A percentile compares a stretch with the other conserved stretches of the same genome.
These are phyloP conservation scores for Pseudogymnoascus destructans DNA, from an alignment of 2,329 filamentous ascomycete genomes.

Conservation along the genomic window DNA sequence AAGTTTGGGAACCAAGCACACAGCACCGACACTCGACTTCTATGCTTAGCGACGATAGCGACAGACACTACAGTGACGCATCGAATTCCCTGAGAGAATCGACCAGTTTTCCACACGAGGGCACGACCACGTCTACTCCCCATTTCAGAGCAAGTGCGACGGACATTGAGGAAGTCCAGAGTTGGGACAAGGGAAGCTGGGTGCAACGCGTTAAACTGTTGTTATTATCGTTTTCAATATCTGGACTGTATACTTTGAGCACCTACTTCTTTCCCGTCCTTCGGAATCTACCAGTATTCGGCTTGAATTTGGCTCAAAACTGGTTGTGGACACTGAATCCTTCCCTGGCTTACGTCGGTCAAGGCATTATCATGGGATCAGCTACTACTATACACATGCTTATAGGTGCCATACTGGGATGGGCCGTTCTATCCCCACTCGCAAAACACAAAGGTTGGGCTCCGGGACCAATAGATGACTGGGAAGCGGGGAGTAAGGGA, in stretches of 20 bases:
- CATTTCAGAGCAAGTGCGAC: constrained; percentile 16
- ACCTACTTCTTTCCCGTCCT: constrained; percentile 85
- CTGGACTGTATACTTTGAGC: constrained; percentile 58
- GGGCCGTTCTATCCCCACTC: constrained; percentile 79
- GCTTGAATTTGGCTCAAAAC: constrained; percentile 53
- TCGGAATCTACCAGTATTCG: constrained; percentile 78
- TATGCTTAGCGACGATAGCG: neutral
- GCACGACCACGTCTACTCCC: neutral
- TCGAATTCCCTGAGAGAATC: neutral
- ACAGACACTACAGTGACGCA: neutral
- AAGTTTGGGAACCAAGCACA: constrained; percentile 1
- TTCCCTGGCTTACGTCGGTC: constrained; percentile 90
- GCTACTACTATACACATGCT: constrained; percentile 94
- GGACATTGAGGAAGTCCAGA: constrained; percentile 17
- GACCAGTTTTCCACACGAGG: too few species aligned
- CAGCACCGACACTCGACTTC: too few species aligned
- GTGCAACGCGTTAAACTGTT: constrained; percentile 29
- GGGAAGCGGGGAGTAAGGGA: constrained; percentile 87
- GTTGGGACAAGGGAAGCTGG: constrained; percentile 21
- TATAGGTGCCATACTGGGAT: constrained; percentile 75
- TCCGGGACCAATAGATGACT: constrained; percentile 71
- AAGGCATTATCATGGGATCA: constrained; percentile 97
- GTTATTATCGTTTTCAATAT: constrained; percentile 43
- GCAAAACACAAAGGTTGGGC: constrained; percentile 84
- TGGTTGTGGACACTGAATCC: constrained; percentile 98